Evolutionary conservation across 352 stramenopile species (phyloP), one percentile per base, ranked within the genome.

Genomic region (Achlya hypogyna): DNA sequence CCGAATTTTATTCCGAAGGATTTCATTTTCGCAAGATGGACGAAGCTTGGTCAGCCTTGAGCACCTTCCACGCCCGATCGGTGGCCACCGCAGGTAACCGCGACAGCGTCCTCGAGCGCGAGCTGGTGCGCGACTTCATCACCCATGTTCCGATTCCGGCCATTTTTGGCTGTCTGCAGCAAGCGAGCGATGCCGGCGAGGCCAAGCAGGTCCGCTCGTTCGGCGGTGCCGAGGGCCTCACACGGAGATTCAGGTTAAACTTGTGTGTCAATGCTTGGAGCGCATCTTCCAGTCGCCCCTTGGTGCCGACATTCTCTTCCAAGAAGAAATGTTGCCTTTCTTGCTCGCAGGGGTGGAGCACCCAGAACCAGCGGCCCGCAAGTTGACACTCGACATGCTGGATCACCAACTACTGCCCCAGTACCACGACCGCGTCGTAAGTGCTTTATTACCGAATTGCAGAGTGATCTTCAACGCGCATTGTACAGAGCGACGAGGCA

Each of bases 271-370:
- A 56, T 91, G 82, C 49, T 88, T 94, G 28, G 81, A 89, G n/a
- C 84, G 83, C 27, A 79, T 94, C 51, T 64, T 64, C 22, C 54
- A 38, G 14, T 38, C 20, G n/a, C 31, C 45, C 14, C 62, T 94
- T 29, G 65, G 74, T 27, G 76, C 79, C 4, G 54, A 64, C 49
- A 74, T 88, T 63, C 91, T 94, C 71, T 94, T 90, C 72, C 73
- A 86, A 70, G 81, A 94, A 51, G 79, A 92, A 80, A 89, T 91
- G 70, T 67, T 88, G 16, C 76, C 86, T 0, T 92, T 91, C 65
- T 71, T 91, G 22, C 31, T 87, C 31, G 84, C 77, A n/a, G 86
- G 86, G 10, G 64, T 94, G 32, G 54, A 71, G 2, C 86, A 94
- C 51, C 64, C 75, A 4, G 82, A 93, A 62, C 78, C 79, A 62